Evolutionary conservation across 2,329 filamentous ascomycete genomes (phyloP).

Genomic region (Epichloe sp.): DNA sequence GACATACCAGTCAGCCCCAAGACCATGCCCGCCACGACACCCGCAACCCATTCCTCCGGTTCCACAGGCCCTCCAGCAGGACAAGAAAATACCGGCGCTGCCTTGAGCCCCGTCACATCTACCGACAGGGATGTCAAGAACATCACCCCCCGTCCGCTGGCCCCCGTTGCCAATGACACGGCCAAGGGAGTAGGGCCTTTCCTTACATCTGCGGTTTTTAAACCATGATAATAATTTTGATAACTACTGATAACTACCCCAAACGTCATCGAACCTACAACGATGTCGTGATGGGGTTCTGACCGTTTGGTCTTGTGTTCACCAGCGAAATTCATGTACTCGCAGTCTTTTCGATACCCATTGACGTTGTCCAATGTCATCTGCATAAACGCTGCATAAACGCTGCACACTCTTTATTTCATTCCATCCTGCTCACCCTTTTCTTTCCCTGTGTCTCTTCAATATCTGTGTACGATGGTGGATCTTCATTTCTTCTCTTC

Average conservation of each 20-base stretch:
- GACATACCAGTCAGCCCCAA: conserved; percentile 6
- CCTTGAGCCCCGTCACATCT: not conserved
- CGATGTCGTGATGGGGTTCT: not conserved
- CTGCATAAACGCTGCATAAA: not conserved
- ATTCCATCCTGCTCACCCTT: not conserved
- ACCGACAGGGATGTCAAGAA: not conserved
- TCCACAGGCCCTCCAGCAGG: conserved; percentile 18
- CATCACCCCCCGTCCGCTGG: not conserved
- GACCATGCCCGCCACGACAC: not conserved
- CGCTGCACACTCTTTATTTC: not conserved
- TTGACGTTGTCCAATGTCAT: not conserved
- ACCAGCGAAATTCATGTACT: not conserved
- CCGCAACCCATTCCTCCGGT: conserved; percentile 13
- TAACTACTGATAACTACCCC: not conserved
- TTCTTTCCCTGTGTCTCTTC: not conserved
- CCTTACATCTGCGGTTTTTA: conserved; percentile 38
- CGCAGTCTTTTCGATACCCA: not conserved
- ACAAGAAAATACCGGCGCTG: not conserved
- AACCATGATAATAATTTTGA: conserved; percentile 17
- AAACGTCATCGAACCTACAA: too few relatives aligned
- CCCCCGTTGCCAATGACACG: conserved; percentile 1
- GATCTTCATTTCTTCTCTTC: too few relatives aligned
- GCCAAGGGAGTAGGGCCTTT: conserved; percentile 22
- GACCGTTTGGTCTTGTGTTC: too few relatives aligned
- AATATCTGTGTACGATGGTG: not conserved